Evolutionary conservation across 2,329 filamentous ascomycete species (phyloP), one percentile per base, ranked within the genome.

Genomic region (Xylariaceae sp.): DNA sequence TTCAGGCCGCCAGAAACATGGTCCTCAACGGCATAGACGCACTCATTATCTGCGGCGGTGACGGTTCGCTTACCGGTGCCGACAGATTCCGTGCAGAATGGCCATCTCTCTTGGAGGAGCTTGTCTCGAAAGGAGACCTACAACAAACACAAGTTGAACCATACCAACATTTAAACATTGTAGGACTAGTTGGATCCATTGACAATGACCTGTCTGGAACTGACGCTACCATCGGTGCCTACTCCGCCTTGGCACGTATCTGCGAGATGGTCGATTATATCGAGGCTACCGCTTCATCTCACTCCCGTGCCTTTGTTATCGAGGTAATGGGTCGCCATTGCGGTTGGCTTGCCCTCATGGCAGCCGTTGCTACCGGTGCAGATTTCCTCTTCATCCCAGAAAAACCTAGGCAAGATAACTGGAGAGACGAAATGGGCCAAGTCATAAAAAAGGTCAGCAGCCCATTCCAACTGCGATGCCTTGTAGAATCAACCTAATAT

Each of bases 261-360:
- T 98, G 94, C 77, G 90, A 97, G 73, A 91, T 94, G 71, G 91
- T 99, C 56, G 95, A 99, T 78, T 94, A 92, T 71, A 96, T 99
- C 67, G 94, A 99, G 76, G 93, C 94, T 17, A 98, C 95, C 0
- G 94, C 94, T 49, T 89, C 88, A 33, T 97, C 93, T 24, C 95
- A 99, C 76, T 96, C 96, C 64, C 85, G 95, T 67, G 95, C 95
- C 34, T 99, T 99, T 75, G 93, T 99, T 55, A 90, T 99, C 61
- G 95, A 97, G 75, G 95, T 99, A 69, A 99, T 99, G 95, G 95
- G 95, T 46, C 85, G 95, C 58, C 94, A 99, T 77, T 99, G 95
- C 74, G 95, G 95, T 61, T 99, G 95, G 95, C 82, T 99, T 61
- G 95, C 95, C 36, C 83, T 99, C 60, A 97, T 98, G 89, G 90